Evolutionary conservation across 2,329 filamentous ascomycete species (phyloP).

Genomic region (Exophiala alcalophila): DNA sequence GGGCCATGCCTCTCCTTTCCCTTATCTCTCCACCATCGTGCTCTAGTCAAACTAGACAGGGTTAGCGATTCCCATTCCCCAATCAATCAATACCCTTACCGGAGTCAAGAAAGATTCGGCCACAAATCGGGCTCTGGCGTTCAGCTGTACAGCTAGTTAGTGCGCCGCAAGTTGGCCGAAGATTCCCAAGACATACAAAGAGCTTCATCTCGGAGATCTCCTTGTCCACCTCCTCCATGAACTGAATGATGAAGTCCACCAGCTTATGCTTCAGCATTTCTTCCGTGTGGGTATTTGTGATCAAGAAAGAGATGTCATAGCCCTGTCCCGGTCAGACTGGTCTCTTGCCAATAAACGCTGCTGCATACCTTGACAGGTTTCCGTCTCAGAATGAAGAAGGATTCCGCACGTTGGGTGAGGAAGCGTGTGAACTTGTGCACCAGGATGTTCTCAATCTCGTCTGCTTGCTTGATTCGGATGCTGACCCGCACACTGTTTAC

Average conservation of each 20-base stretch:
- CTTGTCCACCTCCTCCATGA: conserved; percentile 99
- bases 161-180: conserved; percentile 6
- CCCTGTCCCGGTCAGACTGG: conserved; percentile 55
- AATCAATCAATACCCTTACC: conserved; percentile 49
- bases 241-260: conserved; percentile 98
- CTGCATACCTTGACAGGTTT: conserved; percentile 82
- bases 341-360: neutral
- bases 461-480: conserved; percentile 99
- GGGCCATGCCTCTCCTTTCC: too few species aligned
- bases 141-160: conserved; percentile 62
- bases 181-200: conserved; percentile 59
- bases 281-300: conserved; percentile 98
- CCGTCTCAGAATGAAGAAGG: conserved; percentile 91
- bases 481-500: conserved; percentile 96
- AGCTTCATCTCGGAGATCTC: conserved; percentile 99
- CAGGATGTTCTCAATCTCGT: conserved; percentile 96
- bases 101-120: conserved; percentile 98
- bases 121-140: conserved; percentile 93
- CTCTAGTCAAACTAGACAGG: conserved; percentile 21
- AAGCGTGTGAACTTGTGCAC: conserved; percentile 99
- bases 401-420: conserved; percentile 91
- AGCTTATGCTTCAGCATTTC: conserved; percentile 99
- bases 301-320: conserved; percentile 97
- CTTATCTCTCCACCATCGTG: too few species aligned
- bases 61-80: conserved; percentile 5